phyloP scores from a whole-genome alignment of 805 yeast genomes.

The Peterozyma xylosa region DNA sequence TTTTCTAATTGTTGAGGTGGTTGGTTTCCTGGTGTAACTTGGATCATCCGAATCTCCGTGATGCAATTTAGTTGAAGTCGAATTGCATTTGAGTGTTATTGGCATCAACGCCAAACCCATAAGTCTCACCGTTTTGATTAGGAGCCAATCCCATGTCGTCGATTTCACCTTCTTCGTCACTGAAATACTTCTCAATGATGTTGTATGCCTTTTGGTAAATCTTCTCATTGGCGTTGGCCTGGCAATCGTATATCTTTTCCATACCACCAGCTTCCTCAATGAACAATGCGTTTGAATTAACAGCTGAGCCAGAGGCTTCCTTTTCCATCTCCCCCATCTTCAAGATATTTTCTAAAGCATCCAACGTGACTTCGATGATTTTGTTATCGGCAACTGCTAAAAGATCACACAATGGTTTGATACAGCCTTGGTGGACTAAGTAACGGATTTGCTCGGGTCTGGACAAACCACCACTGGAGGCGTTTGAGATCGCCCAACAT shows the following conservation, averaged over 20 bases:
- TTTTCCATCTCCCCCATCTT: constrained; percentile 92
- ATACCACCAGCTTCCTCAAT: constrained; percentile 98
- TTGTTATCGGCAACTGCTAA: constrained; percentile 82
- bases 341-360: constrained; percentile 88
- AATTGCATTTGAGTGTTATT: constrained; percentile 20
- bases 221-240: constrained; percentile 83
- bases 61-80: constrained; percentile 28
- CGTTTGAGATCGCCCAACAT: constrained; percentile 98
- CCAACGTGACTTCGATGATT: constrained; percentile 90
- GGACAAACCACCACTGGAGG: constrained; percentile 89
- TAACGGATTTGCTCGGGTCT: constrained; percentile 92
- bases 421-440: constrained; percentile 91
- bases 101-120: constrained; percentile 69
- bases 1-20: too few species aligned
- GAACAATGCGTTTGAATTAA: constrained; percentile 82
- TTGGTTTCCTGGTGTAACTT: too few species aligned
- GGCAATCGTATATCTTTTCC: constrained; percentile 92
- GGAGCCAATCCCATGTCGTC: constrained; percentile 70
- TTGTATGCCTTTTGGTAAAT: constrained; percentile 86
- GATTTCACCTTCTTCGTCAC: constrained; percentile 71
- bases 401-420: constrained; percentile 93
- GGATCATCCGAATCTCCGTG: neutral
- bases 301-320: constrained; percentile 59
- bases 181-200: constrained; percentile 87
- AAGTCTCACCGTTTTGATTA: constrained; percentile 71